These are phyloP conservation scores for Pythium plurisporium DNA, from an alignment of 352 stramenopile species.

Conservation along the genomic window DNA sequence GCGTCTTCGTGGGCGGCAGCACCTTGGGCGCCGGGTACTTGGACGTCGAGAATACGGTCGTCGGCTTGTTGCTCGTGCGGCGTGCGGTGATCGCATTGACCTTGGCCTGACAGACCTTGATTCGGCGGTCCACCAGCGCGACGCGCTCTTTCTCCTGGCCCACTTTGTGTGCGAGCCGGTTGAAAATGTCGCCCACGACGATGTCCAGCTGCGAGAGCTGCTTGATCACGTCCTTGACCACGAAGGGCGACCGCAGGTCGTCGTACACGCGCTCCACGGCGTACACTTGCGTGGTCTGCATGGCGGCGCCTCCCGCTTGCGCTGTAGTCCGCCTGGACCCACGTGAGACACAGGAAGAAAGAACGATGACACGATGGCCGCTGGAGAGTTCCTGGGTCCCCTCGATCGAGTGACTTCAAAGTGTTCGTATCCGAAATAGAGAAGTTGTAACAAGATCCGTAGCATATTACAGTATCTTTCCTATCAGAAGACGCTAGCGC, in stretches of 20 bases:
- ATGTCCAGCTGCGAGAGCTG: slow-evolving; percentile 80
- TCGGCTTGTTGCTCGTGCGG: slow-evolving; percentile 79
- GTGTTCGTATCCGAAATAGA: background rate
- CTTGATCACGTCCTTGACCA: slow-evolving; percentile 83
- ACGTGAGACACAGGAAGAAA: slow-evolving; percentile 10
- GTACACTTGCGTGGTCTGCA: slow-evolving; percentile 87
- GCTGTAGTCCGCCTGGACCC: too few species aligned
- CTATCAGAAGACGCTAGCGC: slow-evolving; percentile 7
- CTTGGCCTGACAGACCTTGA: slow-evolving; percentile 77
- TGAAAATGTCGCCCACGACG: slow-evolving; percentile 83
- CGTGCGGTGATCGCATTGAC: slow-evolving; percentile 80
- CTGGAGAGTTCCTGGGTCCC: too few species aligned
- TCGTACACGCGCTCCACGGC: slow-evolving; percentile 84
- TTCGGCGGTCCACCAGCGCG: slow-evolving; percentile 63
- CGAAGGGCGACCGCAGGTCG: slow-evolving; percentile 79
- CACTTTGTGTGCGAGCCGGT: slow-evolving; percentile 73
- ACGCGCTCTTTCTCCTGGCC: slow-evolving; percentile 76
- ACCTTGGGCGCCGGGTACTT: slow-evolving; percentile 80
- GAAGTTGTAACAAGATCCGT: background rate
- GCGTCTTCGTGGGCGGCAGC: slow-evolving; percentile 59
- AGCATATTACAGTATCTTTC: slow-evolving; percentile 12
- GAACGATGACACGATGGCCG: slow-evolving; percentile 13
- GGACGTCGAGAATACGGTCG: slow-evolving; percentile 86
- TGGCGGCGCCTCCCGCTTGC: slow-evolving; percentile 11
- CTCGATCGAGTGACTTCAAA: slow-evolving; percentile 18